Percentiles rank a stretch among this genome's conserved stretches.
These are phyloP conservation scores for Yarrowia keelungensis DNA, from an alignment of 805 yeast species.

Conservation along the genomic window DNA sequence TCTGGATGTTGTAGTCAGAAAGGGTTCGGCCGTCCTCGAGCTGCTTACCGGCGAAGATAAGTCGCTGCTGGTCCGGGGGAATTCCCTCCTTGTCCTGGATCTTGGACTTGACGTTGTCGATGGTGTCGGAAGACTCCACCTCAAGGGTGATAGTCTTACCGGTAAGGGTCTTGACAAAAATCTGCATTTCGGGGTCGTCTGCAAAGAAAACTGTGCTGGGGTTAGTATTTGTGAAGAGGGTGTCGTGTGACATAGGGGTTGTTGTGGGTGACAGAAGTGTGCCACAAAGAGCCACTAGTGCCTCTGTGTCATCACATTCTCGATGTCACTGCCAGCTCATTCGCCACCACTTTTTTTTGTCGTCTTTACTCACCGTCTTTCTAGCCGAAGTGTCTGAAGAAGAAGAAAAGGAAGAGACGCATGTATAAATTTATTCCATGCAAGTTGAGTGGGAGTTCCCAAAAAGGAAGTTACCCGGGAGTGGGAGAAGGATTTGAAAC, in stretches of 20 bases:
- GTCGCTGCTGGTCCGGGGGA: slow-evolving; percentile 97
- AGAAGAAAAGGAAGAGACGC: slow-evolving; percentile 23
- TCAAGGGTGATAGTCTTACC: slow-evolving; percentile 98
- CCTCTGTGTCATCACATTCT: neutral
- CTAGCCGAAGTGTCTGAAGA: slow-evolving; percentile 38
- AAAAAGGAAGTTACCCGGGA: slow-evolving; percentile 35
- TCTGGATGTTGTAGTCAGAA: slow-evolving; percentile 97
- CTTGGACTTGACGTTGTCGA: slow-evolving; percentile 95
- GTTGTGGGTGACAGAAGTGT: too few relatives aligned
- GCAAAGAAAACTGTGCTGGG: slow-evolving; percentile 45
- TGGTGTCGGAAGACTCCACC: slow-evolving; percentile 97
- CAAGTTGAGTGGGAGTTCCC: slow-evolving; percentile 37
- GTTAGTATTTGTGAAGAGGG: neutral
- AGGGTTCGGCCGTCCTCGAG: slow-evolving; percentile 92
- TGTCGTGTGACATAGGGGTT: neutral
- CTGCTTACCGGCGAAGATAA: slow-evolving; percentile 97
- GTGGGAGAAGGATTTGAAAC: neutral
- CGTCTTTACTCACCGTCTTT: slow-evolving; percentile 36
- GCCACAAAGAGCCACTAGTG: too few relatives aligned
- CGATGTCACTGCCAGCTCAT: too few relatives aligned
- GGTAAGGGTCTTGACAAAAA: slow-evolving; percentile 98
- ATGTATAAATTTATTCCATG: slow-evolving; percentile 37
- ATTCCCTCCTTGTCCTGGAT: slow-evolving; percentile 98
- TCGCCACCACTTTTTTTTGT: neutral
- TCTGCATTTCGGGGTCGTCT: slow-evolving; percentile 58